Conservation (phyloP, 106 monocot species). For the Triglochin maritima region DNA sequence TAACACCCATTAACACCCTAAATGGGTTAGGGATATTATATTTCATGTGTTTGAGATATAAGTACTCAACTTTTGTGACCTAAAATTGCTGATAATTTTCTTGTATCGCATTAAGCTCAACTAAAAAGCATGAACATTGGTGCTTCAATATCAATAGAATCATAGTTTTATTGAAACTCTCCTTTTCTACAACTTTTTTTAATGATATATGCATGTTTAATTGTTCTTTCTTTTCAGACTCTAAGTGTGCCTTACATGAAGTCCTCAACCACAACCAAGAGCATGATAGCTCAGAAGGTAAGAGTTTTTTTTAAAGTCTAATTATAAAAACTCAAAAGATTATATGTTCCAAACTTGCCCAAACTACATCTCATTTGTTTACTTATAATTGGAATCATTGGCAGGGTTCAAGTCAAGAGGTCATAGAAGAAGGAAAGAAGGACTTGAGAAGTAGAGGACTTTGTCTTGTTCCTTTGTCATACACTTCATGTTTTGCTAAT, state of each 20-base stretch:
- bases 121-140: too few relatives aligned
- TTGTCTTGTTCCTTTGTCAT: constrained; percentile 79
- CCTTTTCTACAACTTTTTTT: neutral
- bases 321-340: neutral
- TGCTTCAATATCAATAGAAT: too few relatives aligned
- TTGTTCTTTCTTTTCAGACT: constrained; percentile 36
- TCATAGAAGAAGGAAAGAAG: constrained; percentile 21
- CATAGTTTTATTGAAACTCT: neutral
- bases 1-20: too few relatives aligned
- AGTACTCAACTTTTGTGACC: too few relatives aligned
- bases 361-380: neutral
- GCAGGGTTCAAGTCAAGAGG: constrained; percentile 22
- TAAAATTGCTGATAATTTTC: too few relatives aligned
- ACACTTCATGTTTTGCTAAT: constrained; percentile 63
- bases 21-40: too few relatives aligned
- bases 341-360: neutral
- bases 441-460: constrained; percentile 81
- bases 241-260: constrained; percentile 59
- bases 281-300: constrained; percentile 31
- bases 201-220: neutral
- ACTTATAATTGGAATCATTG: neutral
- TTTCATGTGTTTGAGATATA: too few relatives aligned
- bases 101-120: too few relatives aligned
- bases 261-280: constrained; percentile 29
- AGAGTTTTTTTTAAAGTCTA: neutral